These are phyloP conservation scores for Gymnopilus dilepis DNA, from an alignment of 768 basidiomycete species.

Conservation along the genomic window DNA sequence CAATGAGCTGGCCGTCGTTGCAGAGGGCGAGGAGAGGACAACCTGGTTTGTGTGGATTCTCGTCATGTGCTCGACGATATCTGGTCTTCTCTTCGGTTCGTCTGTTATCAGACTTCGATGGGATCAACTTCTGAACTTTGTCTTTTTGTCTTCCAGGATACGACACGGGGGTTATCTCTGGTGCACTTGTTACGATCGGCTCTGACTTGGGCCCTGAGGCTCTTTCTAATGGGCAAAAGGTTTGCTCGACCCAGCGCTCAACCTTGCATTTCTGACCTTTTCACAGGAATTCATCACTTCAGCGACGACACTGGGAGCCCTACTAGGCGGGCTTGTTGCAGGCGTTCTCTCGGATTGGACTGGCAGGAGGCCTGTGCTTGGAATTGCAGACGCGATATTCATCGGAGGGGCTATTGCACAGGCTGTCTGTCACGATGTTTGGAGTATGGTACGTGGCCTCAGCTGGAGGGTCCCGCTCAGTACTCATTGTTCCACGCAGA, in stretches of 20 bases:
- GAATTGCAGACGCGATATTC: slow-evolving; percentile 73
- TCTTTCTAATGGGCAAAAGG: slow-evolving; percentile 70
- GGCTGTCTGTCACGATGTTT: slow-evolving; percentile 70
- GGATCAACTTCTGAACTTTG: background rate
- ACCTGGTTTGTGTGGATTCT: slow-evolving; percentile 83
- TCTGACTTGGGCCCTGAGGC: slow-evolving; percentile 62
- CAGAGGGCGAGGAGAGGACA: slow-evolving; percentile 68
- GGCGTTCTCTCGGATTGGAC: slow-evolving; percentile 75
- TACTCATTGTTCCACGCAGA: slow-evolving; percentile 37
- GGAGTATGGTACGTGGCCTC: slow-evolving; percentile 60
- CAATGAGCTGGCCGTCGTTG: slow-evolving; percentile 61
- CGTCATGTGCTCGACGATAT: slow-evolving; percentile 75
- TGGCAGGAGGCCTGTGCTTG: slow-evolving; percentile 68
- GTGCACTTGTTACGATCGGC: slow-evolving; percentile 77
- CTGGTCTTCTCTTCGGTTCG: slow-evolving; percentile 77
- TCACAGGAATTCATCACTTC: slow-evolving; percentile 82
- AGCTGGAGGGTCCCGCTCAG: background rate
- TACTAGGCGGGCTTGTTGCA: slow-evolving; percentile 74
- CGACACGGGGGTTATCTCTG: slow-evolving; percentile 82
- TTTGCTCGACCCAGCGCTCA: slow-evolving; percentile 20
- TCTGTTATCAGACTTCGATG: background rate
- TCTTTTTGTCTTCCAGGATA: slow-evolving; percentile 61
- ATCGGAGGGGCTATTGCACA: slow-evolving; percentile 76
- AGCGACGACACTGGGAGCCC: slow-evolving; percentile 76
- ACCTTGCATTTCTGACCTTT: background rate